Conservation (phyloP, 169 alveolate genomes). For the Eimeria mitis region DNA sequence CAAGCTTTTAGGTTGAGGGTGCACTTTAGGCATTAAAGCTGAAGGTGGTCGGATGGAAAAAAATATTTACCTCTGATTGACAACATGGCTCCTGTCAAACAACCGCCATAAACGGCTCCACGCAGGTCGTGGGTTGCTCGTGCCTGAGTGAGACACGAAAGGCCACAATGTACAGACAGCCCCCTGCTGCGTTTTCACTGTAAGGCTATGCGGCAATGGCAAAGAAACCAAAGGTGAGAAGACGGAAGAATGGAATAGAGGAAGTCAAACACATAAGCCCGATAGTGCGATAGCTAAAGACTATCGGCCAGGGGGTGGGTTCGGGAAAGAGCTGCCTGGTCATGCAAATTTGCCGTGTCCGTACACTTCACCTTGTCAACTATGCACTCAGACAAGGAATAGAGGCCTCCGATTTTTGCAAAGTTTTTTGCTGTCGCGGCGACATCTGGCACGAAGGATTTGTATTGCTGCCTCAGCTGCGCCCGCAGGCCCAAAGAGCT, state of each 20-base stretch:
- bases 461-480: conserved; percentile 82
- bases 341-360: neutral
- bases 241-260: neutral
- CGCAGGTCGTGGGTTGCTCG: conserved; percentile 86
- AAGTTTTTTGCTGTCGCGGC: conserved; percentile 80
- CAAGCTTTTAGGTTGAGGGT: neutral
- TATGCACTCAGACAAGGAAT: conserved; percentile 87
- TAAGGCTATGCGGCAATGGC: conserved; percentile 54
- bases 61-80: conserved; percentile 82
- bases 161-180: conserved; percentile 68
- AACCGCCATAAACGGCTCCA: conserved; percentile 89
- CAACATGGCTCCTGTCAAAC: conserved; percentile 88
- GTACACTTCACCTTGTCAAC: conserved; percentile 84
- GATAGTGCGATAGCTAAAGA: neutral
- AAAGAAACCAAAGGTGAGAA: neutral
- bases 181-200: conserved; percentile 70
- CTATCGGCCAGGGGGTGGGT: neutral
- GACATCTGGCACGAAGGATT: conserved; percentile 76
- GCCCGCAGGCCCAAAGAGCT: conserved; percentile 79
- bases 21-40: neutral
- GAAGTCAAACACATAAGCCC: neutral
- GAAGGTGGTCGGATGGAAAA: neutral
- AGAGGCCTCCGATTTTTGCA: conserved; percentile 88
- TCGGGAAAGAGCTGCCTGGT: neutral
- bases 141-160: conserved; percentile 76